Conservation (phyloP, 805 yeast species). For the Yamadazyma paraphyllophila region DNA sequence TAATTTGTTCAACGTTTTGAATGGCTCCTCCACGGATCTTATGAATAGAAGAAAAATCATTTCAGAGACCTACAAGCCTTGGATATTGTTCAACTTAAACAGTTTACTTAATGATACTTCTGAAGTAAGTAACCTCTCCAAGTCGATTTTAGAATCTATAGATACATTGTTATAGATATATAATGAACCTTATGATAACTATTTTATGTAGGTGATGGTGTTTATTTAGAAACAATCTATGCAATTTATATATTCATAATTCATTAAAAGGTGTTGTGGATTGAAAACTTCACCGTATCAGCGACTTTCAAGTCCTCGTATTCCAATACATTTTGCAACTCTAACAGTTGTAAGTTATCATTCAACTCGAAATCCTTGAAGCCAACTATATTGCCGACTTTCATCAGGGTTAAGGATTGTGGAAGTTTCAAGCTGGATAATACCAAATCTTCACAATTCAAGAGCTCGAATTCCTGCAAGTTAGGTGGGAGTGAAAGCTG, state of each 20-base stretch:
- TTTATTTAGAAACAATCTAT: background rate
- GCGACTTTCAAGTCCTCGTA: constrained; percentile 2
- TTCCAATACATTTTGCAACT: constrained; percentile 2
- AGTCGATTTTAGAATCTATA: constrained; percentile 3
- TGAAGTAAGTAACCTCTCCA: constrained; percentile 3
- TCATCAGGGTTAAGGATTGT: background rate
- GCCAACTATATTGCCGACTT: background rate
- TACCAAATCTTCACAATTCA: constrained; percentile 8
- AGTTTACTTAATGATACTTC: constrained; percentile 5
- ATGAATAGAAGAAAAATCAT: constrained; percentile 15
- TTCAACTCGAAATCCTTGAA: constrained; percentile 5
- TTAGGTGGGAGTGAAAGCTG: constrained; percentile 2
- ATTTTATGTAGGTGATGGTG: too few species aligned
- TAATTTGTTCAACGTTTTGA: constrained; percentile 52
- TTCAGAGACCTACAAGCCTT: constrained; percentile 8
- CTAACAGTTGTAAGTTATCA: background rate
- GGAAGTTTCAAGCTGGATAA: constrained; percentile 7
- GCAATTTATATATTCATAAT: background rate
- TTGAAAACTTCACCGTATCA: background rate
- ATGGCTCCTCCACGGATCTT: constrained; percentile 15
- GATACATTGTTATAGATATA: background rate
- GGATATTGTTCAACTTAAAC: constrained; percentile 6
- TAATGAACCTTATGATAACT: constrained; percentile 1
- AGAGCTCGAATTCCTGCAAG: constrained; percentile 3
- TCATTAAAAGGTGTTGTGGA: constrained; percentile 1